Evolutionary conservation across 2,329 filamentous ascomycete genomes (phyloP), one percentile per base, ranked within the genome.

Genomic region (Diplodia sapinea): DNA sequence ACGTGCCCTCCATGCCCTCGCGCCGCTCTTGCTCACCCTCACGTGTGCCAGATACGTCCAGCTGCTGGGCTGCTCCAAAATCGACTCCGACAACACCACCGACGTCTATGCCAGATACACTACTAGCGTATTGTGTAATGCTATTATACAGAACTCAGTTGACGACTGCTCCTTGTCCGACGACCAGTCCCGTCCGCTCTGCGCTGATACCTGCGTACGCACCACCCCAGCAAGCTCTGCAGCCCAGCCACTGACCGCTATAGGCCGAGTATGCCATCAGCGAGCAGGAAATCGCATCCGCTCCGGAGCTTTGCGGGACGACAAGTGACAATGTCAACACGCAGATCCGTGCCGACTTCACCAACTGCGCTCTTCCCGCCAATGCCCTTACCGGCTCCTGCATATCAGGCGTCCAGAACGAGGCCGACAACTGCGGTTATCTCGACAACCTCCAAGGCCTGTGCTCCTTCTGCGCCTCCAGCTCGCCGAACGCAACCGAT

Each of bases 21-120:
- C 54, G 2, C 36, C 52, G 20, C 29, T 40, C 54, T 33, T 63
- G 33, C 76, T 36, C 68, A 40, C 61, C 68, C 55, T 69, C 71
- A 73, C 51, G 52, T 63, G 59, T 70, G 70, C 65, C 74, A 98
- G 94, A 83, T 99, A 94, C 80, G 85, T 91, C 77, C 84, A 86
- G 65, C 83, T 93, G 57, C 86, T 99, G 71, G 94, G 94, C 67
- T 99, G 95, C 78, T 84, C 86, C 57, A 86, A 87, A 70, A 84
- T 97, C 73, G 88, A 95, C 74, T 85, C 94, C 67, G 88, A 87
- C 67, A 91, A 96, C 77, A 90, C 93, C 4, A 90, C 88, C 72
- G 86, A 91, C 74, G 87, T 94, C 74, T 99, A 99, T 80, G 94
- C 95, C 59, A 90, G 95, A 73, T 99, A 94, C 80, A 96, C 94